Evolutionary conservation across 192 early-diverging fungal species (phyloP).

Genomic region (Podila minutissima): DNA sequence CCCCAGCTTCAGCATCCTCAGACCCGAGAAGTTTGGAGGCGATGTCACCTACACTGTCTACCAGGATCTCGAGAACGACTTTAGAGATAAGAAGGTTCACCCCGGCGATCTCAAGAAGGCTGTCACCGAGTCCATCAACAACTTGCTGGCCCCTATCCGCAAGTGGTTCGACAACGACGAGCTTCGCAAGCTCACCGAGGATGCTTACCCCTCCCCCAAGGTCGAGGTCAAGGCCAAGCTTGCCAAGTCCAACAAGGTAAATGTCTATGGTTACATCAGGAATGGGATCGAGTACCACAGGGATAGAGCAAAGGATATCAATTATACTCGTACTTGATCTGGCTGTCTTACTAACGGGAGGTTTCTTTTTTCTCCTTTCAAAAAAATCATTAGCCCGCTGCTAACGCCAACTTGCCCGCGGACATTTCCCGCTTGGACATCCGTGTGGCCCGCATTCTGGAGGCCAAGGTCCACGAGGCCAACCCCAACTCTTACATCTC

Average conservation of each 20-base stretch:
- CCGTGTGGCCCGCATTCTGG: slow-evolving; percentile 68
- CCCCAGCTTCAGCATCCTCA: slow-evolving; percentile 71
- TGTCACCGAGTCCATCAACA: slow-evolving; percentile 85
- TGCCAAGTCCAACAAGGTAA: slow-evolving; percentile 63
- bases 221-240: slow-evolving; percentile 59
- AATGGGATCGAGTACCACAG: too few species aligned
- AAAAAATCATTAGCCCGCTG: slow-evolving; percentile 12
- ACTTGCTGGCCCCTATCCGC: slow-evolving; percentile 88
- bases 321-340: background rate
- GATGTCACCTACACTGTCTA: slow-evolving; percentile 77
- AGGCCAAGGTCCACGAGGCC: slow-evolving; percentile 62
- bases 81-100: slow-evolving; percentile 87
- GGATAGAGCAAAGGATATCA: too few species aligned
- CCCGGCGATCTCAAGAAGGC: slow-evolving; percentile 95
- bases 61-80: slow-evolving; percentile 85
- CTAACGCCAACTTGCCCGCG: slow-evolving; percentile 23
- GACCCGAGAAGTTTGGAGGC: slow-evolving; percentile 94
- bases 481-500: slow-evolving; percentile 65
- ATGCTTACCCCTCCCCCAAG: slow-evolving; percentile 84
- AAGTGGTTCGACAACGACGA: slow-evolving; percentile 73
- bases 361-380: background rate
- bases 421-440: slow-evolving; percentile 61
- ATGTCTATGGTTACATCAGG: background rate
- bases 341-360: background rate
- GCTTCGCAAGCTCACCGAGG: slow-evolving; percentile 73